Base-by-base conservation (phyloP, 805 yeast genomes). In the Candida methanosorbosa region DNA sequence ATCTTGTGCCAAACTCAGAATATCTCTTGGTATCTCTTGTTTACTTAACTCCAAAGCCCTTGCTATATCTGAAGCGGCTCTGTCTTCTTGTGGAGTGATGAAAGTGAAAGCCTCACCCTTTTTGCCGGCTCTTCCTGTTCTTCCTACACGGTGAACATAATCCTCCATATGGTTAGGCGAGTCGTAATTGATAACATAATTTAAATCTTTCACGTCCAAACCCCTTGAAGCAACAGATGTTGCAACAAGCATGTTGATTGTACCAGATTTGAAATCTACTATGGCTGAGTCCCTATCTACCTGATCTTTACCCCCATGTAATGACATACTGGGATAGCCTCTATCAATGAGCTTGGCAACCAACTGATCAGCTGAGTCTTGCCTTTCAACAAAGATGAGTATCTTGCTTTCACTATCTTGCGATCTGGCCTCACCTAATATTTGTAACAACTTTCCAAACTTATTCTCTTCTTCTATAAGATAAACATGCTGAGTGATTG, bases 161-260 rank as follows among this genome's bases (percentile, higher is more conserved):
- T 92, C 97, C 42, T 94, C 97, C 68, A 87, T 69, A 40, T 88
- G 94, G 42, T 70, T 83, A 1, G 95, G 94, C 0, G 85, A 70
- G 44, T 82, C 87, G 48, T 70, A 83, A 42, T 92, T 83, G 6
- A 92, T 64, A 2, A 92, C 97, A 29, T 88, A 55, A 38, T 77
- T 77, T 18, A 90, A 69, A 17, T 78, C 81, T 34, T 86, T 82
- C n/a, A 92, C 96, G 57, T 92, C 97, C 18, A 92, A 62, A 0
- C 98, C 98, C 41, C 98, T 68, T 0, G 98, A 95, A 3, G 97
- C 86, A 18, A 92, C 82, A 2, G 95, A 92, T 0, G 98, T 92
- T 7, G 97, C 95, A 19, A 92, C 73, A 32, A 92, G 61, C 1
- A 87, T 73, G 36, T 75, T 72, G 4, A 75, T 59, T 0, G 66